These are phyloP conservation scores for Ganoderma leucocontextum DNA, from an alignment of 1,284 basidiomycete genomes.

Conservation along the genomic window DNA sequence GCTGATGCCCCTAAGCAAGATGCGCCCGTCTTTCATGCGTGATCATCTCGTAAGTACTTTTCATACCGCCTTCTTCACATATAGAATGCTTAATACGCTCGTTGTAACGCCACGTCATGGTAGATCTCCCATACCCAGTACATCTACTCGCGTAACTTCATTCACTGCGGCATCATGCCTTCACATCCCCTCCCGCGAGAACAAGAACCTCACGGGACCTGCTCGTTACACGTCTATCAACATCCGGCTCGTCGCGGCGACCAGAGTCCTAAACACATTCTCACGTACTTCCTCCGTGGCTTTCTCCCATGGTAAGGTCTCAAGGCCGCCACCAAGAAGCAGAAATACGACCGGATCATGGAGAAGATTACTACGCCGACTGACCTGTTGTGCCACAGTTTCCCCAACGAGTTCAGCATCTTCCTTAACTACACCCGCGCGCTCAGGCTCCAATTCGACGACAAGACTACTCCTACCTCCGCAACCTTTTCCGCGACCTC, in stretches of 20 bases:
- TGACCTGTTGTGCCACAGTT: slow-evolving; percentile 93
- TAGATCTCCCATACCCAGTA: too few relatives aligned
- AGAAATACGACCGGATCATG: slow-evolving; percentile 99
- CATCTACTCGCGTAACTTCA: too few relatives aligned
- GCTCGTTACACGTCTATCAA: slow-evolving; percentile 99
- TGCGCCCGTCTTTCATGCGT: too few relatives aligned
- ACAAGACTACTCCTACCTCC: slow-evolving; percentile 99
- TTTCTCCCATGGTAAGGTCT: slow-evolving; percentile 97
- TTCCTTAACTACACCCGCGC: slow-evolving; percentile 98
- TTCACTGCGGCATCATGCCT: too few relatives aligned
- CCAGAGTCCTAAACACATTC: slow-evolving; percentile 95
- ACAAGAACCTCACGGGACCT: slow-evolving; percentile 99
- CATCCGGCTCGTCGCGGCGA: slow-evolving; percentile 96
- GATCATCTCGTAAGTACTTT: too few relatives aligned
- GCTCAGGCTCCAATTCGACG: slow-evolving; percentile 96
- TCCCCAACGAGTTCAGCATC: slow-evolving; percentile 97
- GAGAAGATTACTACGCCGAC: slow-evolving; percentile 99
- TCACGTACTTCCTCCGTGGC: slow-evolving; percentile 98
- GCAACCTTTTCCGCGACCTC: slow-evolving; percentile 97
- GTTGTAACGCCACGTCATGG: too few relatives aligned
- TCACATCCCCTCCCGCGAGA: slow-evolving; percentile 99
- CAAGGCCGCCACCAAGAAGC: slow-evolving; percentile 99
- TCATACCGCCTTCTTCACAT: too few relatives aligned
- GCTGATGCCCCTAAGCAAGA: too few relatives aligned
- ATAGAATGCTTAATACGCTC: too few relatives aligned